Evolutionary conservation across 306 rosid genomes (phyloP), one percentile per base, ranked within the genome.

Genomic region (Castanopsis chinensis): DNA sequence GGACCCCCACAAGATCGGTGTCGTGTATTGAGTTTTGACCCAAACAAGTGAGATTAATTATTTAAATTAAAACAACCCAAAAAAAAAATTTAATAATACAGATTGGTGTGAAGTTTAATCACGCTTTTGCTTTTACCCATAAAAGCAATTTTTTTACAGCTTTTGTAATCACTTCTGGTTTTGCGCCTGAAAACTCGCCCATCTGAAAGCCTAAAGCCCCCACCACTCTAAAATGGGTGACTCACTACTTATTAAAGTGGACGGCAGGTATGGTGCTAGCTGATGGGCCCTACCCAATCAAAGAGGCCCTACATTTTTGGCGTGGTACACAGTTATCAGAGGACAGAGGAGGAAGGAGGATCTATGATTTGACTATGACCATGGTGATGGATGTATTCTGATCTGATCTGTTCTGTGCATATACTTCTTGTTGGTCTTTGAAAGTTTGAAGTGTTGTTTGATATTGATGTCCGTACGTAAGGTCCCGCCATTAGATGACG

Each of bases 181-280:
- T 79, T 71, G 75, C 81, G 87, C 84, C 84, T 45, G 80, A 70
- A 56, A 83, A 71, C 72, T 67, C 51, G 86, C 55, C 53, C 17
- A 49, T 49, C 53, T 49, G 1, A 49, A 49, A 12, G 15, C 53
- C 3, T 10, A 3, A 3, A 49, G 17, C 15, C 53, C 53, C 53
- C 53, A 49, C 53, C 55, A 18, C 49, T 45, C 28, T 30, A 51
- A 51, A 60, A 12, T 1, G 67, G 12, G 67, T 23, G 67, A 7
- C 67, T 60, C 67, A 8, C 53, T 49, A 49, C 53, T 49, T 49
- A 49, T 3, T 11, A 49, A 49, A 49, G 53, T 49, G 5, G 53
- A 49, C 53, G 53, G 53, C 3, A 13, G 53, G 12, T 17, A 49
- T 49, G 14, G 53, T 12, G 3, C 17, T 3, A 12, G 53, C 53